phyloP scores from a whole-genome alignment of 495 filamentous ascomycete genomes.

The Trichoderma asperelloides region DNA sequence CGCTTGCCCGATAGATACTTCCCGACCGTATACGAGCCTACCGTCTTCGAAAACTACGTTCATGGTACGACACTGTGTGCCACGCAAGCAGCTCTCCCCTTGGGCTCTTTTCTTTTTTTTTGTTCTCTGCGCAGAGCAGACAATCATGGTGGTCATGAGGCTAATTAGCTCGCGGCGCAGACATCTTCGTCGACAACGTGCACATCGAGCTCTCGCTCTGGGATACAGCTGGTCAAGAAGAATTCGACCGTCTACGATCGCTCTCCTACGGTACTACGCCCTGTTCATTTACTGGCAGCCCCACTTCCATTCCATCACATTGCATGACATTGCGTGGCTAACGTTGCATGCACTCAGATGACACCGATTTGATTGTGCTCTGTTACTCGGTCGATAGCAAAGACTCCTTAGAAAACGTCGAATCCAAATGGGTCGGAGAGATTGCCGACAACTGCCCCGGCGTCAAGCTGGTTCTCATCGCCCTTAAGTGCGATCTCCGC shows the following conservation, averaged over 20 bases:
- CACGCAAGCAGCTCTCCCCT: not conserved
- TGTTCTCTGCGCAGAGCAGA: too few relatives aligned
- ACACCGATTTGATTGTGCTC: constrained; percentile 96
- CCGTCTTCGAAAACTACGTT: constrained; percentile 99
- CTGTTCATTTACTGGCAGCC: not conserved
- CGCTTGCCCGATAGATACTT: constrained; percentile 61
- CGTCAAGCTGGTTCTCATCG: constrained; percentile 91
- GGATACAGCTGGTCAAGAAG: constrained; percentile 98
- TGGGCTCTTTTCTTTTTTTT: not conserved
- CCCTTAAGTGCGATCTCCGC: constrained; percentile 91
- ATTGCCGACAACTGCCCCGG: constrained; percentile 95
- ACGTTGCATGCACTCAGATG: constrained; percentile 33
- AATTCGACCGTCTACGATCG: constrained; percentile 93
- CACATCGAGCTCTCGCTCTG: constrained; percentile 96
- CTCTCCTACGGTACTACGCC: constrained; percentile 67
- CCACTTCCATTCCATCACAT: not conserved
- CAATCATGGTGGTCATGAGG: not conserved
- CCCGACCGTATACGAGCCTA: constrained; percentile 97
- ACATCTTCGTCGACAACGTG: constrained; percentile 93
- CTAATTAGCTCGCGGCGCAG: constrained; percentile 33
- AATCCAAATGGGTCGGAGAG: constrained; percentile 95
- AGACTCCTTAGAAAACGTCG: constrained; percentile 95
- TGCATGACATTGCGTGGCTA: not conserved
- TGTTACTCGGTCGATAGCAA: constrained; percentile 95
- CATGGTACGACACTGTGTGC: constrained; percentile 55